These are phyloP conservation scores for Cryptococcus deneoformans DNA, from an alignment of 1,284 basidiomycete genomes.

Conservation along the genomic window DNA sequence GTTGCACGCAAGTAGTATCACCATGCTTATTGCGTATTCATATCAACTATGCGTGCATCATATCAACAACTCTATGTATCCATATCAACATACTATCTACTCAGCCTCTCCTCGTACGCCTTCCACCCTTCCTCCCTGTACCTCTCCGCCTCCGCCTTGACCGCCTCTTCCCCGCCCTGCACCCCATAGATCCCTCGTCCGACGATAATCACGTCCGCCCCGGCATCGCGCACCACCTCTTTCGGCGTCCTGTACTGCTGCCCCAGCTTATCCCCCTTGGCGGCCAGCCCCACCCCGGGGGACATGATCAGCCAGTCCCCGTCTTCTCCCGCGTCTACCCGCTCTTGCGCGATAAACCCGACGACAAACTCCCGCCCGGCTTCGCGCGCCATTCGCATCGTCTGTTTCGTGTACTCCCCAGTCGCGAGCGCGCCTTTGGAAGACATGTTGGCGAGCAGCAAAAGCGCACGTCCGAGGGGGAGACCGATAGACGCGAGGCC, in stretches of 20 bases:
- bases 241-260: constrained; percentile 95
- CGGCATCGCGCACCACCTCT: constrained; percentile 75
- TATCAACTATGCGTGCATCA: too few species aligned
- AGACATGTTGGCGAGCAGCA: constrained; percentile 97
- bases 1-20: too few species aligned
- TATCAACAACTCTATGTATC: too few species aligned
- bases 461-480: constrained; percentile 78
- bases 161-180: constrained; percentile 59
- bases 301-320: constrained; percentile 90
- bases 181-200: constrained; percentile 89
- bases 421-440: constrained; percentile 81
- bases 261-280: constrained; percentile 81
- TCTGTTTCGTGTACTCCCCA: constrained; percentile 78
- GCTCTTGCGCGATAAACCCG: constrained; percentile 88
- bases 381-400: constrained; percentile 78
- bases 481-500: constrained; percentile 84
- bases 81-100: neutral
- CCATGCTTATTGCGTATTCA: too few species aligned
- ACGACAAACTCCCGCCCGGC: constrained; percentile 80
- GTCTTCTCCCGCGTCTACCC: constrained; percentile 74
- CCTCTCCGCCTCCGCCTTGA: constrained; percentile 69
- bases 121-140: constrained; percentile 88
- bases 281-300: constrained; percentile 86
- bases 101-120: constrained; percentile 67
- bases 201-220: constrained; percentile 98